phyloP scores from a whole-genome alignment of 1,284 basidiomycete species.

The Retiboletus flavoniger region DNA sequence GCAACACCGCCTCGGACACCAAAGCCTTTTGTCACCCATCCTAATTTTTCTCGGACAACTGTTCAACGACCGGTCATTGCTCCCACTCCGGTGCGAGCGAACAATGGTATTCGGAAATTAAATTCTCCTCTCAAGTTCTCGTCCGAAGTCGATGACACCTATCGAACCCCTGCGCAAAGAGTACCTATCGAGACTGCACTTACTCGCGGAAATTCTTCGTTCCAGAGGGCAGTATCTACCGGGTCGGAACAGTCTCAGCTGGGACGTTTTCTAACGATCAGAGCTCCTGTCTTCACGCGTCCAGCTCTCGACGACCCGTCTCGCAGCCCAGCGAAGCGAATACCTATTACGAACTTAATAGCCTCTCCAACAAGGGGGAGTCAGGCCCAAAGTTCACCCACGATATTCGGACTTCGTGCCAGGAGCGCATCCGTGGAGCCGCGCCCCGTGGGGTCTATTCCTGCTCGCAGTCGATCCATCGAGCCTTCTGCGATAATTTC shows the following conservation, averaged over 20 bases:
- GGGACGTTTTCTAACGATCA: slow-evolving; percentile 12
- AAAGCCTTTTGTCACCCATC: slow-evolving; percentile 1
- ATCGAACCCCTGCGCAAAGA: slow-evolving; percentile 59
- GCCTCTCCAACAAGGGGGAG: slow-evolving; percentile 26
- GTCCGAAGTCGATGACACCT: slow-evolving; percentile 38
- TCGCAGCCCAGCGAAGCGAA: slow-evolving; percentile 59
- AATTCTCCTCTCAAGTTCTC: slow-evolving; percentile 38
- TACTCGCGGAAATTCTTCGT: slow-evolving; percentile 48
- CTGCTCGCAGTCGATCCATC: slow-evolving; percentile 33
- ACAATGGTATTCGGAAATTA: slow-evolving; percentile 10
- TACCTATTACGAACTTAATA: slow-evolving; percentile 39
- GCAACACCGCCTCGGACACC: slow-evolving; percentile 20
- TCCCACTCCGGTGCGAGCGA: slow-evolving; percentile 24
- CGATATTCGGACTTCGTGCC: slow-evolving; percentile 19
- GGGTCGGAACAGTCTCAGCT: slow-evolving; percentile 9
- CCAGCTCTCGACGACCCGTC: slow-evolving; percentile 37
- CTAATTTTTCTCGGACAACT: slow-evolving; percentile 16
- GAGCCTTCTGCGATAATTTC: slow-evolving; percentile 20
- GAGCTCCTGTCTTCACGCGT: slow-evolving; percentile 37
- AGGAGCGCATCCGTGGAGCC: slow-evolving; percentile 32
- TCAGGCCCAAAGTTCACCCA: slow-evolving; percentile 27
- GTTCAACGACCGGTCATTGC: slow-evolving; percentile 22
- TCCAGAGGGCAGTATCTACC: slow-evolving; percentile 39
- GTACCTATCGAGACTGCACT: slow-evolving; percentile 54
- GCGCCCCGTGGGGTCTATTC: slow-evolving; percentile 5